Evolutionary conservation across 352 stramenopile genomes (phyloP).

Genomic region (Globisporangium apiculatum): DNA sequence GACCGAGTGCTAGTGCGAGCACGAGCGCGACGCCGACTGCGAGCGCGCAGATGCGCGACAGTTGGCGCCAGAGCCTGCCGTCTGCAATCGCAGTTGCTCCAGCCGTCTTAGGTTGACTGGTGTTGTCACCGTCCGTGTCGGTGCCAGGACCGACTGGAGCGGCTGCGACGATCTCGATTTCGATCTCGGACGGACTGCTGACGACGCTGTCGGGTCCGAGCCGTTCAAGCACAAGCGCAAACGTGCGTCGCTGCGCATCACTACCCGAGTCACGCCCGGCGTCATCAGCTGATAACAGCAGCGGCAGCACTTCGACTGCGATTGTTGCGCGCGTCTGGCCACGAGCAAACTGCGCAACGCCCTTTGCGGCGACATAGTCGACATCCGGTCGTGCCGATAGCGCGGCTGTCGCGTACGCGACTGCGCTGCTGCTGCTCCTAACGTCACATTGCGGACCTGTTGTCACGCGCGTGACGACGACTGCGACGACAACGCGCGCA

Average conservation of each 20-base stretch:
- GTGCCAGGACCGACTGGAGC: background rate
- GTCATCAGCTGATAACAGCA: too few relatives aligned
- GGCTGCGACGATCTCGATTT: slow-evolving; percentile 8
- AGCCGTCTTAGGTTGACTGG: too few relatives aligned
- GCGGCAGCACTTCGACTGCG: slow-evolving; percentile 18
- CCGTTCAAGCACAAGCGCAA: slow-evolving; percentile 7
- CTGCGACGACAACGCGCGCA: slow-evolving; percentile 1
- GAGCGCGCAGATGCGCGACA: slow-evolving; percentile 15
- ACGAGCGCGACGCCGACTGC: slow-evolving; percentile 3
- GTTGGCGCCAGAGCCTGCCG: slow-evolving; percentile 19
- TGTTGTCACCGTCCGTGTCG: background rate
- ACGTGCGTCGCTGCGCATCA: background rate
- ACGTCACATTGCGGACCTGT: slow-evolving; percentile 7
- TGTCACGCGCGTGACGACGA: background rate
- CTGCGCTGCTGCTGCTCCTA: slow-evolving; percentile 3
- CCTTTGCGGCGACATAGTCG: slow-evolving; percentile 20
- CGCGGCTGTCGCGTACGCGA: slow-evolving; percentile 15
- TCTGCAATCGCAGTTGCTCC: slow-evolving; percentile 7
- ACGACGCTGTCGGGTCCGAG: background rate
- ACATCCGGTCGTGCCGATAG: slow-evolving; percentile 8
- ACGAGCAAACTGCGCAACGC: slow-evolving; percentile 17
- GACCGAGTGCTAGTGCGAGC: slow-evolving; percentile 15
- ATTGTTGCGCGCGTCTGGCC: slow-evolving; percentile 16
- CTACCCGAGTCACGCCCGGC: slow-evolving; percentile 1
- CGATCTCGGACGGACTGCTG: background rate